phyloP scores from a whole-genome alignment of 352 stramenopile genomes.

The Phytophthora quininea region DNA sequence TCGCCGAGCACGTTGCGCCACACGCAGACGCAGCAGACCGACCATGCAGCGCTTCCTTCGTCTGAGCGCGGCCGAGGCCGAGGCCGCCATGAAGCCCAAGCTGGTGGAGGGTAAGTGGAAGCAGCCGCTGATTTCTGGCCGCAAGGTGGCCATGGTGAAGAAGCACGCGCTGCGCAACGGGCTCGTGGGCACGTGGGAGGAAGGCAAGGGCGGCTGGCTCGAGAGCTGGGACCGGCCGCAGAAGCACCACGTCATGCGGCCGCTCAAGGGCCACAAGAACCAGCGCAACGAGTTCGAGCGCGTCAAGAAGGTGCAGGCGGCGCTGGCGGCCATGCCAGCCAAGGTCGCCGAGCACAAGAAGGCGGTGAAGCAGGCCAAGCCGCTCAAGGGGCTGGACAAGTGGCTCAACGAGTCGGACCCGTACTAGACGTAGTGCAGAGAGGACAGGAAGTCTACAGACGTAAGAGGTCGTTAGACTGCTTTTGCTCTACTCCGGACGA shows the following conservation, averaged over 20 bases:
- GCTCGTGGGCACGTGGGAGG: conserved; percentile 77
- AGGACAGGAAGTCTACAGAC: conserved; percentile 12
- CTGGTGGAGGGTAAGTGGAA: conserved; percentile 88
- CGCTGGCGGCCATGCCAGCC: conserved; percentile 76
- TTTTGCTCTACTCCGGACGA: conserved; percentile 17
- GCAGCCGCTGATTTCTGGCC: conserved; percentile 79
- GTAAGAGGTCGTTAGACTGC: background rate
- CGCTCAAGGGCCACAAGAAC: conserved; percentile 81
- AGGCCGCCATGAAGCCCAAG: conserved; percentile 79
- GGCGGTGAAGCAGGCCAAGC: conserved; percentile 79
- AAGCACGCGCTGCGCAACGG: conserved; percentile 77
- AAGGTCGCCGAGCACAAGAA: conserved; percentile 91
- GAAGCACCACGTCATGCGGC: conserved; percentile 89
- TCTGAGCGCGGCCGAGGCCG: conserved; percentile 72
- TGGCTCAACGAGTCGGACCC: conserved; percentile 86
- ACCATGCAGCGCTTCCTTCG: conserved; percentile 78
- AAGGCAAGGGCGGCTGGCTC: conserved; percentile 83
- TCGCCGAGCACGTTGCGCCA: background rate
- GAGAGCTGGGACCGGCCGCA: conserved; percentile 74
- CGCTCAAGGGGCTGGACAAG: conserved; percentile 87
- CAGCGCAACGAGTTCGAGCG: conserved; percentile 86
- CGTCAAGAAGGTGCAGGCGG: conserved; percentile 88
- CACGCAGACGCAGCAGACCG: too few species aligned
- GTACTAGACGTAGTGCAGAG: conserved; percentile 61
- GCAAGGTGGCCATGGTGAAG: conserved; percentile 84